Conservation (phyloP, 352 stramenopile species). For the Globisporangium apiculatum region DNA sequence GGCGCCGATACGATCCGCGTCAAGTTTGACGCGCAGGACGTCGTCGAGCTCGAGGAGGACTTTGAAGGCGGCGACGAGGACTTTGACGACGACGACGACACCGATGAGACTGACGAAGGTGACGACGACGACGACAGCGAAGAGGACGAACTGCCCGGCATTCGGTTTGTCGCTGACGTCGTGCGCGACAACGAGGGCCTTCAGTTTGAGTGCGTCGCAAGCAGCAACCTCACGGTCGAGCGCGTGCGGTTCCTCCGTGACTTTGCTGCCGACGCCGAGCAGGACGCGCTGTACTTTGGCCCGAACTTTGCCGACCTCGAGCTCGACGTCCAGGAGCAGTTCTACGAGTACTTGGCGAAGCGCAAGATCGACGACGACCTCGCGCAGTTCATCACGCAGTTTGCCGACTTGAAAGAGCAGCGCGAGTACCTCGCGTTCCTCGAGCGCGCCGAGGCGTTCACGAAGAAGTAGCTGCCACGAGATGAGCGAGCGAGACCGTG, state of each 20-base stretch:
- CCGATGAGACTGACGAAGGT: constrained; percentile 23
- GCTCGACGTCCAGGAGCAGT: constrained; percentile 76
- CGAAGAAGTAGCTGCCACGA: constrained; percentile 45
- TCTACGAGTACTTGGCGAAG: constrained; percentile 72
- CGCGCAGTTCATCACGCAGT: constrained; percentile 82
- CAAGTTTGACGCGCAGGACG: constrained; percentile 77
- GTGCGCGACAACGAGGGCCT: constrained; percentile 64
- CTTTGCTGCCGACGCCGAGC: constrained; percentile 40
- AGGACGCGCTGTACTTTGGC: constrained; percentile 69
- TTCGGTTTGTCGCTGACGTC: constrained; percentile 73
- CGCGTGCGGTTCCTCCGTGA: constrained; percentile 62
- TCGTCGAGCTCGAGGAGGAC: constrained; percentile 61
- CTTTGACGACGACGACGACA: constrained; percentile 30
- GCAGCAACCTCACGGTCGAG: constrained; percentile 76
- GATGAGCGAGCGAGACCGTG: no score
- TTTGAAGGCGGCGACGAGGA: constrained; percentile 45
- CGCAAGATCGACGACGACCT: constrained; percentile 79
- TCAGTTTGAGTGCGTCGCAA: constrained; percentile 78
- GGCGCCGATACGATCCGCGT: constrained; percentile 54
- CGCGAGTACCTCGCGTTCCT: constrained; percentile 80
- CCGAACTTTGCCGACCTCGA: constrained; percentile 80
- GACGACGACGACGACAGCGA: constrained; percentile 45
- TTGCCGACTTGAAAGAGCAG: constrained; percentile 81
- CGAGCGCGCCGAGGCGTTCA: constrained; percentile 53
- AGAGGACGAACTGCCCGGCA: constrained; percentile 65